These are phyloP conservation scores for Iberis pinnata DNA, from an alignment of 345 rosid species.

Conservation along the genomic window DNA sequence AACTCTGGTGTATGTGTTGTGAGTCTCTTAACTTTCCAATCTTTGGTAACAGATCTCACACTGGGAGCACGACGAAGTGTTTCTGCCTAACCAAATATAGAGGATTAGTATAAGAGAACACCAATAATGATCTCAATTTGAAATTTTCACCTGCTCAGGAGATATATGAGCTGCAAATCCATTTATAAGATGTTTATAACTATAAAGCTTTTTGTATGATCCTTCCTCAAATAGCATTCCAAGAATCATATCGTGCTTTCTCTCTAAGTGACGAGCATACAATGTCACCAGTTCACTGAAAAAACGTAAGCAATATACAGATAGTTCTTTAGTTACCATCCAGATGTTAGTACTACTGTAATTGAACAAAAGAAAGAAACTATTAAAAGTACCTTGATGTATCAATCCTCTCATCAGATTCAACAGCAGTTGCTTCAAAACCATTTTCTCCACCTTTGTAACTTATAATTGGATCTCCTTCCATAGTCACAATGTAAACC, in stretches of 20 bases:
- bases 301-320: background rate
- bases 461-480: constrained; percentile 86
- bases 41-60: constrained; percentile 83
- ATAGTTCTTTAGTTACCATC: too few species aligned
- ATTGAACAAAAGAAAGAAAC: constrained; percentile 5
- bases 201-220: constrained; percentile 79
- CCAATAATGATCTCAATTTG: background rate
- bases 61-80: constrained; percentile 62
- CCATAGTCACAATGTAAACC: constrained; percentile 75
- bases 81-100: constrained; percentile 85
- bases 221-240: constrained; percentile 69
- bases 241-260: constrained; percentile 89
- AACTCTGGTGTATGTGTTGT: constrained; percentile 97
- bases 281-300: constrained; percentile 69
- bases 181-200: constrained; percentile 91
- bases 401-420: constrained; percentile 79
- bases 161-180: constrained; percentile 87
- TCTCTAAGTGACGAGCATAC: constrained; percentile 79
- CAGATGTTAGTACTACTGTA: background rate
- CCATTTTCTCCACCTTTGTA: constrained; percentile 84
- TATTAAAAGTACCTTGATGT: constrained; percentile 46
- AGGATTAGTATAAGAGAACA: constrained; percentile 37
- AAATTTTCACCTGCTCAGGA: constrained; percentile 81
- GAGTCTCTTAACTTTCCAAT: constrained; percentile 93
- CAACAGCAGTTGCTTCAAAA: constrained; percentile 82